Evolutionary conservation across 1,284 basidiomycete genomes (phyloP), one percentile per base, ranked within the genome.

Genomic region (Trametes versicolor): DNA sequence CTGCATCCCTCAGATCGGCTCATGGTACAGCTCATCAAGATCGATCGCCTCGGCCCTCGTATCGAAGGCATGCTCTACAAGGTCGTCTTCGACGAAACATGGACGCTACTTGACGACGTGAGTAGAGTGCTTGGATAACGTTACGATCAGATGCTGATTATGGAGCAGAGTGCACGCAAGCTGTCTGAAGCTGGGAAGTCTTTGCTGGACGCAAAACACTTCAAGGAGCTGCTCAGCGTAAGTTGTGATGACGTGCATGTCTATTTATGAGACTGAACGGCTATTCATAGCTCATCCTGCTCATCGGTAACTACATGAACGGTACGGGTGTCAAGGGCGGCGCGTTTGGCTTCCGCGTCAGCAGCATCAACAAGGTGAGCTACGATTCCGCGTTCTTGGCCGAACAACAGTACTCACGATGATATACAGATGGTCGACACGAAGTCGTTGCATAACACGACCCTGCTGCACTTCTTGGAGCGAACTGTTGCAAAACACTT

Each of bases 221-320:
- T 98, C 82, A 95, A 95, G 72, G 93, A 96, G 74, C 79, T 98
- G 37, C 86, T 96, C 50, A 94, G 88, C 70, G 94, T 94, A 73
- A 70, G 88, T 70, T 23, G 2, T 58, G 2, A 9, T 13, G 4
- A 2, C 15, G n/a, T 7, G 7, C 8, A 17, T 19, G 19, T 8
- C 8, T 21, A 21, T 68, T 37, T 57, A 55, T 27, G 48, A n/a
- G 48, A 29, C 10, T 43, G 47, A 74, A 54, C 60, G 49, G 37
- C 48, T 19, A 9, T 37, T 10, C 47, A 52, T 67, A 96, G 93
- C 84, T 98, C 52, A 97, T 99, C 69, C 87, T 99, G 13, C 87
- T 98, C 71, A 90, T 99, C 74, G 97, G 97, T 66, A 99, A 99
- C 78, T 99, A 96, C 77, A 96, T 99, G 89, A 99, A 99, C 76